Evolutionary conservation across 305 asterid species (phyloP), one percentile per base, ranked within the genome.

Genomic region (Andrographis paniculata): DNA sequence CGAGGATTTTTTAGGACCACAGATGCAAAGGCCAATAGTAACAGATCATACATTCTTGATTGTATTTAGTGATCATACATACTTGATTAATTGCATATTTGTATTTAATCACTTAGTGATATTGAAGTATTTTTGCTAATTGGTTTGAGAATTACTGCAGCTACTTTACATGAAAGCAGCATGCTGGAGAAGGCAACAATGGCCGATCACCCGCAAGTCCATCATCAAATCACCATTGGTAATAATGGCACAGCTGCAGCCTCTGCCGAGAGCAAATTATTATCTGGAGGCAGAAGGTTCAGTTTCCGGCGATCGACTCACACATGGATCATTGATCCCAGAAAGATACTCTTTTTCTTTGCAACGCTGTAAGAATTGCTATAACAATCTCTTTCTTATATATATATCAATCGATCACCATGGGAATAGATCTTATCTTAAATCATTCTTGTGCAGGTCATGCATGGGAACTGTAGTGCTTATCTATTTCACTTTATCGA

Each of bases 401-500:
- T 7, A 33, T 9, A 33, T 11, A 9, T 13, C 13, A 2, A 33
- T 33, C 4, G 11, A 33, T 6, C 13, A 33, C n/a, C n/a, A n/a
- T n/a, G n/a, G n/a, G n/a, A n/a, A n/a, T n/a, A n/a, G n/a, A n/a
- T n/a, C n/a, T n/a, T n/a, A n/a, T n/a, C n/a, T n/a, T 27, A 0
- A 6, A 27, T 27, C 2, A 33, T n/a, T 33, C 13, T 33, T 11
- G 14, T 10, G 67, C 79, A 87, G 96, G 75, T 83, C 96, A 52
- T 73, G 94, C 74, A 27, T 87, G 60, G 96, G 96, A 48, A 83
- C 96, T 1, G 66, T 83, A 22, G 30, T 87, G 9, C 71, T 87
- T n/a, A 87, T 87, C 61, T 87, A 68, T 50, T 87, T 80, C 78
- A 83, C 94, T 41, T 64, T 87, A 51, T 78, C 93, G n/a, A 71